These are phyloP conservation scores for Collybia sp. DNA, from an alignment of 768 basidiomycete species.

Conservation along the genomic window DNA sequence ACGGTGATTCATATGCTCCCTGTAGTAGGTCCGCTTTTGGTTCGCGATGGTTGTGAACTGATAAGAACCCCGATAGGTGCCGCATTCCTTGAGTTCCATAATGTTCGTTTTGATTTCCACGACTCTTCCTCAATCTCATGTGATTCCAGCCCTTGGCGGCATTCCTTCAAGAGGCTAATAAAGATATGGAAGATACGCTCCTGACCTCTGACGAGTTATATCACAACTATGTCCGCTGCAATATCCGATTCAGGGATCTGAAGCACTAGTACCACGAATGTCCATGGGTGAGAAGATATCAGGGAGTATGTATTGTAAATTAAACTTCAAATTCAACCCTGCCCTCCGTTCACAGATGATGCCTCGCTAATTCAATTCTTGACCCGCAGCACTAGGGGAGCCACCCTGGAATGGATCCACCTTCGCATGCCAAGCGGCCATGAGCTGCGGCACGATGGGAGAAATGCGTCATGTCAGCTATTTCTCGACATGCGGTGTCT, in stretches of 20 bases:
- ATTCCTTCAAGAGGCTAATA: conserved; percentile 55
- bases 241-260: conserved; percentile 35
- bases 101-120: conserved; percentile 27
- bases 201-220: conserved; percentile 69
- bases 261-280: background rate
- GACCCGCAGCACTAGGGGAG: conserved; percentile 3
- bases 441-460: background rate
- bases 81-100: conserved; percentile 67
- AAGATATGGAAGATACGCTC: conserved; percentile 57
- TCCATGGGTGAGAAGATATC: background rate
- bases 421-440: conserved; percentile 3
- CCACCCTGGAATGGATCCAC: conserved; percentile 3
- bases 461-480: no score
- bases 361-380: no score
- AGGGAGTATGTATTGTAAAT: no score
- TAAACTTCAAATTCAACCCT: no score
- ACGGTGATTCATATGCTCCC: conserved; percentile 55
- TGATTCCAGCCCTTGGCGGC: conserved; percentile 50
- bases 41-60: conserved; percentile 1
- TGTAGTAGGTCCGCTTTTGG: conserved; percentile 38
- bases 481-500: no score
- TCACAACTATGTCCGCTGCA: conserved; percentile 62
- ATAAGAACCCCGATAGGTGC: conserved; percentile 34
- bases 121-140: conserved; percentile 3
- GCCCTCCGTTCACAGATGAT: no score